Conservation (phyloP, 1,284 basidiomycete species). For the Fistulina hepatica region DNA sequence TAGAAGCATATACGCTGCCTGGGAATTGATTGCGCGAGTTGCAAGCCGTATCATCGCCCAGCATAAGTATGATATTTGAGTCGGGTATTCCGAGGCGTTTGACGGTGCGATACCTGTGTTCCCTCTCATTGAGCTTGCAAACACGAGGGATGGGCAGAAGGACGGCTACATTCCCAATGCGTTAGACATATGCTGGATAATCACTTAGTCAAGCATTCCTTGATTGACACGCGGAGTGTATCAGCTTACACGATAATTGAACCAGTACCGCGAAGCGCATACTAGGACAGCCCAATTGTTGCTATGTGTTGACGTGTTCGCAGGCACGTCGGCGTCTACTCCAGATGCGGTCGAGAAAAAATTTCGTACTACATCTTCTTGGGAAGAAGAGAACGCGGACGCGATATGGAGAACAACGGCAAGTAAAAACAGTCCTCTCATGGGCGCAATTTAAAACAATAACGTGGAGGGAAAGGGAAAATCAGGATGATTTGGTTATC, state of each 20-base stretch:
- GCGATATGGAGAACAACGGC: too few species aligned
- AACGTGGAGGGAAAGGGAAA: too few species aligned
- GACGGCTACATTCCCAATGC: slow-evolving; percentile 79
- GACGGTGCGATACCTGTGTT: slow-evolving; percentile 85
- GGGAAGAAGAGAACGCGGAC: too few species aligned
- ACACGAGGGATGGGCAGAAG: neutral
- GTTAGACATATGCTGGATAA: slow-evolving; percentile 87
- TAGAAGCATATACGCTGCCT: slow-evolving; percentile 82
- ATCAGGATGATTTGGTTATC: too few species aligned
- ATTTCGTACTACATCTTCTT: slow-evolving; percentile 25
- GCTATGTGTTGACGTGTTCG: slow-evolving; percentile 52
- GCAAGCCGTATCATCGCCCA: slow-evolving; percentile 94
- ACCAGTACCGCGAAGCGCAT: slow-evolving; percentile 92
- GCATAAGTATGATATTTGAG: slow-evolving; percentile 97
- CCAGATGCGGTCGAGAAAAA: slow-evolving; percentile 30
- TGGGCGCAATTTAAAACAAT: too few species aligned
- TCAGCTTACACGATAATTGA: slow-evolving; percentile 80
- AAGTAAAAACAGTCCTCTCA: too few species aligned
- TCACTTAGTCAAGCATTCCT: slow-evolving; percentile 6
- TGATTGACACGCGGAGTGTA: neutral
- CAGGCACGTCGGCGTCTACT: slow-evolving; percentile 14
- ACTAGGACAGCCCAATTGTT: slow-evolving; percentile 99
- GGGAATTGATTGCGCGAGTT: slow-evolving; percentile 90
- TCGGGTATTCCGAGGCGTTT: slow-evolving; percentile 97
- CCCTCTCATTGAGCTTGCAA: neutral